Percentiles rank a stretch among this genome's conserved stretches.
phyloP scores from a whole-genome alignment of 2,329 filamentous ascomycete genomes.

The Tolypocladium paradoxum region DNA sequence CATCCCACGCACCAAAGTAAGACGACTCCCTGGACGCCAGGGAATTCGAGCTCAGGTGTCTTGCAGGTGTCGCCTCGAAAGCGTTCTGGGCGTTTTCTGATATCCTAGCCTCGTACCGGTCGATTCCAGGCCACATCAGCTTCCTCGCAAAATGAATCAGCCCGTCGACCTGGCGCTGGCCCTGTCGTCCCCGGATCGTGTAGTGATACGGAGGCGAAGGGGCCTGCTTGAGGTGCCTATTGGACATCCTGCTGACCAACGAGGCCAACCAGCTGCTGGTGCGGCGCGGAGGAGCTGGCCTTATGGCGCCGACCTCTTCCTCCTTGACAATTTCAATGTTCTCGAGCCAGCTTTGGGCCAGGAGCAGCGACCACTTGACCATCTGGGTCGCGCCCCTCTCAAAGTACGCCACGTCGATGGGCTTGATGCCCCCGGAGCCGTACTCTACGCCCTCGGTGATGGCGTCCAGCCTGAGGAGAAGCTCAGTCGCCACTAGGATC shows the following conservation, averaged over 20 bases:
- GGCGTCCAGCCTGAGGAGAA: slow-evolving; percentile 53
- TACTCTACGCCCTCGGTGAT: slow-evolving; percentile 50
- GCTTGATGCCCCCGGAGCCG: slow-evolving; percentile 37
- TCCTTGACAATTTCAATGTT: slow-evolving; percentile 49
- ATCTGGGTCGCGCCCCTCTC: slow-evolving; percentile 49
- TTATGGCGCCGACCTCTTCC: slow-evolving; percentile 13
- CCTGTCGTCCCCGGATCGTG: slow-evolving; percentile 43
- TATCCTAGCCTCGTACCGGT: slow-evolving; percentile 37
- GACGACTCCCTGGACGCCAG: slow-evolving; percentile 28
- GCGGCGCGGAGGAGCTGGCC: slow-evolving; percentile 7
- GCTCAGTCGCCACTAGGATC: slow-evolving; percentile 52
- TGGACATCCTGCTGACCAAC: slow-evolving; percentile 42
- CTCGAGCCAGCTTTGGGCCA: slow-evolving; percentile 57
- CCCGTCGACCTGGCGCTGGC: slow-evolving; percentile 48
- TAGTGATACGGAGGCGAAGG: slow-evolving; percentile 26
- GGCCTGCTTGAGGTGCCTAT: slow-evolving; percentile 27
- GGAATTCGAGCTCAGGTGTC: slow-evolving; percentile 22
- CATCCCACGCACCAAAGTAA: slow-evolving; percentile 34
- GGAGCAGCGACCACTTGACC: slow-evolving; percentile 57
- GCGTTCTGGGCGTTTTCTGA: slow-evolving; percentile 35
- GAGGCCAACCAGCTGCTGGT: slow-evolving; percentile 42
- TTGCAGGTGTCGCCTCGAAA: slow-evolving; percentile 21
- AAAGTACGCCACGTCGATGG: slow-evolving; percentile 49
- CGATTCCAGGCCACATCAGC: slow-evolving; percentile 51
- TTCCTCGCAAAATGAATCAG: slow-evolving; percentile 53